Evolutionary conservation across 75 land plant genomes (phyloP), one percentile per base, ranked within the genome.

Genomic region (Chamaecyparis obtusa): DNA sequence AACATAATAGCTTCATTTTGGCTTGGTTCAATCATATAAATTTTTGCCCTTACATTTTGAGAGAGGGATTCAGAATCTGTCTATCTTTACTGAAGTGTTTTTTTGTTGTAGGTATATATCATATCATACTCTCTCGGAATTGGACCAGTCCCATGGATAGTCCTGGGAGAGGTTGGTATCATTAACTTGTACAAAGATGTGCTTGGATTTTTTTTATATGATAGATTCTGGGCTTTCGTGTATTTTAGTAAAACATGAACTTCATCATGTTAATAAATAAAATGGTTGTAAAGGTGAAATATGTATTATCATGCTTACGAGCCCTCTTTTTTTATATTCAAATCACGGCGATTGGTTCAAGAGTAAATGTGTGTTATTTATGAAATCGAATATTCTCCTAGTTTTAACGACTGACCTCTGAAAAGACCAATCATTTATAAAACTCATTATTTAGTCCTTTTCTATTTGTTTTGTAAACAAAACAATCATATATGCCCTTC

Each of bases 131-230:
- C 91, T 24, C 69, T 90, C 39, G 91, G 91, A 55, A 60, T 90
- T 30, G 91, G 91, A 56, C 89, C 89, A 9, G 86, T 90, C 85
- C 91, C 91, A 55, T 90, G 91, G 91, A 85, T 90, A 27, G 82
- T 90, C 17, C 88, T 90, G 91, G 88, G 84, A 43, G 91, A 90
- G 91, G 91, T 90, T 77, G 44, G 39, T 46, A 51, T 37, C 46
- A 74, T 24, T 72, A 30, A 37, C 39, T 75, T 43, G 54, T 9
- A 60, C 39, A 21, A 39, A 33, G 37, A 86, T 60, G 5, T 21
- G 57, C 21, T 60, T 19, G 67, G 67, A 60, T 19, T 60, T 60
- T 60, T 27, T 60, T 60, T 21, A 60, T 60, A 60, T 21, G 4
- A 79, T 79, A 79, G 36, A 35, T 35, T 19, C 30, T 4, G 16